These are phyloP conservation scores for Fusarium nematophilum DNA, from an alignment of 2,329 filamentous ascomycete species.

Conservation along the genomic window DNA sequence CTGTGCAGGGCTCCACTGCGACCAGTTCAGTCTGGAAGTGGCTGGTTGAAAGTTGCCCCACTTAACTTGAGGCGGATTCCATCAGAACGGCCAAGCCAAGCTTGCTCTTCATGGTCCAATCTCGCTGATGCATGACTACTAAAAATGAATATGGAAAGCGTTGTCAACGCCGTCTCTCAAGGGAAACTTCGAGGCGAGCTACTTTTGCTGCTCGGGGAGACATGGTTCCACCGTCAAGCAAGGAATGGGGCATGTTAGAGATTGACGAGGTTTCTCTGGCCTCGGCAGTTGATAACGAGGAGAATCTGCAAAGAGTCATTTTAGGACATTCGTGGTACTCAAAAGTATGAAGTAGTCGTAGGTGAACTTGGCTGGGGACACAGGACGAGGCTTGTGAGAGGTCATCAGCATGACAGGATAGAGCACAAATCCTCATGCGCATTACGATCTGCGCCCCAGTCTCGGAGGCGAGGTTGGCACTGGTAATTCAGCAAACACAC, in stretches of 20 bases:
- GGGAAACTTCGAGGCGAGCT: neutral
- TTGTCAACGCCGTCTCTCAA: neutral
- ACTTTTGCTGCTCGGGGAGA: too few species aligned
- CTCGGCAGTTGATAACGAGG: neutral
- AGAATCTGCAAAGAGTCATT: too few species aligned
- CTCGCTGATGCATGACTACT: neutral
- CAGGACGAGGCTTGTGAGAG: neutral
- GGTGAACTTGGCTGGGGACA: too few species aligned
- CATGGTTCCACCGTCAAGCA: neutral
- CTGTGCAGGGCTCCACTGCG: too few species aligned
- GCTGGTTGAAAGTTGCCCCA: neutral
- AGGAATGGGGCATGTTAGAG: neutral
- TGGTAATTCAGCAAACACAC: conserved; percentile 8
- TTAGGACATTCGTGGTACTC: too few species aligned
- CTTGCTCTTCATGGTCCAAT: neutral
- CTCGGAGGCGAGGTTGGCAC: neutral
- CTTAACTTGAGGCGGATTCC: neutral
- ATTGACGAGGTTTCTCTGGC: neutral
- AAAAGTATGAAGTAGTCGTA: too few species aligned
- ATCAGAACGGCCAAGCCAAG: neutral
- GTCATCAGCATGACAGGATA: neutral
- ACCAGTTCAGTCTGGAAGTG: too few species aligned
- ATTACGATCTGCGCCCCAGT: conserved; percentile 30
- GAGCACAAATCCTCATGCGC: conserved; percentile 7
- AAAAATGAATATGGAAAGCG: neutral